Evolutionary conservation across 148 eudicot species (phyloP).

Genomic region (Amaranthus hypochondriacus): DNA sequence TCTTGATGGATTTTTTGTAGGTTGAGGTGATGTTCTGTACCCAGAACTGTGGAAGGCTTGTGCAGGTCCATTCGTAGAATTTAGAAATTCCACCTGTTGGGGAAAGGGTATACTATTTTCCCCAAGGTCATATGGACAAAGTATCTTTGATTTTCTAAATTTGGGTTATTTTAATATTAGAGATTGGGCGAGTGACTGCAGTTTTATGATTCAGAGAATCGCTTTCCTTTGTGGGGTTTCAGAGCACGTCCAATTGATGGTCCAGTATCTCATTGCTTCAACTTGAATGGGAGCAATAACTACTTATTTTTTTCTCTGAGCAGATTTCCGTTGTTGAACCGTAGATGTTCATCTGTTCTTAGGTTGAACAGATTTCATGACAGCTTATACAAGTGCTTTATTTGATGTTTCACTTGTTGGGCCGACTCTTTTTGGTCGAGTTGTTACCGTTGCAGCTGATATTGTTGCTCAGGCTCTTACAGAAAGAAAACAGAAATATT

Average conservation of each 20-base stretch:
- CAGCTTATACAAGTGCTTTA: constrained; percentile 73
- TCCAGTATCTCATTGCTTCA: constrained; percentile 96
- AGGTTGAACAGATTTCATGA: constrained; percentile 94
- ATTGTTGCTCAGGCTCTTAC: constrained; percentile 71
- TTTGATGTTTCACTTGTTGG: constrained; percentile 93
- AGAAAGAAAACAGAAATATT: constrained; percentile 56
- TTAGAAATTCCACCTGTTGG: constrained; percentile 38
- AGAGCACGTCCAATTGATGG: constrained; percentile 99
- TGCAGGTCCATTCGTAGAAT: constrained; percentile 86
- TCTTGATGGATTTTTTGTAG: constrained; percentile 16
- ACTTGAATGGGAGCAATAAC: constrained; percentile 90
- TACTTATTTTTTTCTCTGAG: constrained; percentile 24
- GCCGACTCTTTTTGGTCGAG: constrained; percentile 92
- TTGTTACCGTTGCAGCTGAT: constrained; percentile 65
- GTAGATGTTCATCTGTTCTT: constrained; percentile 16
- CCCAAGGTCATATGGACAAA: constrained; percentile 91
- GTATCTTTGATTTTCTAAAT: constrained; percentile 15
- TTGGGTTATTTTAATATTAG: constrained; percentile 32
- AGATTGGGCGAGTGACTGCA: constrained; percentile 87
- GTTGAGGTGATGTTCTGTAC: constrained; percentile 42
- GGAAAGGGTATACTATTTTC: constrained; percentile 81
- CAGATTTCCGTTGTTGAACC: constrained; percentile 2
- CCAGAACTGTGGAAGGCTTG: constrained; percentile 82
- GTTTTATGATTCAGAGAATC: constrained; percentile 88
- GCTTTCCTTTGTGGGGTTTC: constrained; percentile 97